Conservation (phyloP, 2,329 filamentous ascomycete species). For the Penicillium sp. region DNA sequence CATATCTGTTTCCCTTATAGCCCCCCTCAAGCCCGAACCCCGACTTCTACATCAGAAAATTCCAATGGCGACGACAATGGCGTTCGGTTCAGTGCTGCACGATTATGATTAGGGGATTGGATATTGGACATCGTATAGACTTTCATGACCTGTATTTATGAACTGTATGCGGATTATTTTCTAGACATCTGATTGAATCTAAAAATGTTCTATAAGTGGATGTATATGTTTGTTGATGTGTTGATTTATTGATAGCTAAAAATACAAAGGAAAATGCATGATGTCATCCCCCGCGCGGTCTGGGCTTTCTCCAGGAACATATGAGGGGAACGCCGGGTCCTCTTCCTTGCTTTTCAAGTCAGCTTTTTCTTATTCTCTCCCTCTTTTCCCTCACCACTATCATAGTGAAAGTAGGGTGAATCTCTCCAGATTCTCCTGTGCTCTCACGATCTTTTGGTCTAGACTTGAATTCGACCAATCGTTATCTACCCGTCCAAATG, state of each 20-base stretch:
- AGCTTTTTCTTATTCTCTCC: not conserved
- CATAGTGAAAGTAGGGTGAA: constrained; percentile 5
- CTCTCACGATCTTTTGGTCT: constrained; percentile 1
- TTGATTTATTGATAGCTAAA: not conserved
- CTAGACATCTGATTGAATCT: not conserved
- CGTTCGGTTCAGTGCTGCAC: constrained; percentile 17
- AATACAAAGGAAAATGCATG: constrained; percentile 8
- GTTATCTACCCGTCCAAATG: constrained; percentile 18
- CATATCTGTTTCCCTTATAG: constrained; percentile 14
- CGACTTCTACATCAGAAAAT: constrained; percentile 13
- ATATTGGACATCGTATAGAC: constrained; percentile 15
- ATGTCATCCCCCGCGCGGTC: constrained; percentile 11
- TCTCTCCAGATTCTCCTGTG: not conserved
- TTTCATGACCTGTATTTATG: constrained; percentile 24
- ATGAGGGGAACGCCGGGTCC: constrained; percentile 9
- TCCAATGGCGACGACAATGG: constrained; percentile 16
- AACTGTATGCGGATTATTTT: constrained; percentile 1
- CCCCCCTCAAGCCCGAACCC: constrained; percentile 17
- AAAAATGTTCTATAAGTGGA: not conserved
- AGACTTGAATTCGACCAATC: not conserved
- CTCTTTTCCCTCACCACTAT: not conserved
- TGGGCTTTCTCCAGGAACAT: constrained; percentile 12
- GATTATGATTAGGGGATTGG: constrained; percentile 18
- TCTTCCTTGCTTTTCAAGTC: constrained; percentile 6
- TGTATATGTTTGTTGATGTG: not conserved